phyloP scores from a whole-genome alignment of 495 filamentous ascomycete species.

The Cercophora scortea region DNA sequence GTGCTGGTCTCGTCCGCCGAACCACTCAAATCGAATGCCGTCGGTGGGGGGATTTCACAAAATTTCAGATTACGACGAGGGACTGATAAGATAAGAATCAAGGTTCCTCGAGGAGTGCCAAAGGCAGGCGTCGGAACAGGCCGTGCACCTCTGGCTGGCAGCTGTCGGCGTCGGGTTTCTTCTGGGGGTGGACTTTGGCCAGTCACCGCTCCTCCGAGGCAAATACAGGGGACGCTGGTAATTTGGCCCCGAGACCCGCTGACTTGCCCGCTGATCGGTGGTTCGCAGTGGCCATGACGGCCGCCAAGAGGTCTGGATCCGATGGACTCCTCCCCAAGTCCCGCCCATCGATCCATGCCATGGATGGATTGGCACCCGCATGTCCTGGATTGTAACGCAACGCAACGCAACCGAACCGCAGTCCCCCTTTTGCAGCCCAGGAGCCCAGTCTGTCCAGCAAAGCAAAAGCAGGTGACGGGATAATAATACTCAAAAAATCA shows the following conservation, averaged over 20 bases:
- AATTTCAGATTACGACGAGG: constrained; percentile 13
- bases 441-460: too few relatives aligned
- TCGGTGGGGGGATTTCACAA: constrained; percentile 10
- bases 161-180: background rate
- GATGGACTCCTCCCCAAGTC: too few relatives aligned
- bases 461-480: too few relatives aligned
- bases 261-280: background rate
- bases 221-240: background rate
- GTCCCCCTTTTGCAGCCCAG: too few relatives aligned
- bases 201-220: too few relatives aligned
- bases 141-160: background rate
- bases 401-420: too few relatives aligned
- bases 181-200: background rate
- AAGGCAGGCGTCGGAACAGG: too few relatives aligned
- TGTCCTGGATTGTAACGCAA: too few relatives aligned
- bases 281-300: constrained; percentile 14
- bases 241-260: background rate
- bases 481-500: too few relatives aligned
- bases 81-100: constrained; percentile 15
- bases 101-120: too few relatives aligned
- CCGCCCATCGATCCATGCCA: too few relatives aligned
- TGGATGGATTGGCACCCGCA: too few relatives aligned
- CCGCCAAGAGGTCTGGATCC: constrained; percentile 14
- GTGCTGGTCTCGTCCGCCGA: background rate
- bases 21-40: background rate